Evolutionary conservation across 306 rosid genomes (phyloP).

Genomic region (Rosa rugosa): DNA sequence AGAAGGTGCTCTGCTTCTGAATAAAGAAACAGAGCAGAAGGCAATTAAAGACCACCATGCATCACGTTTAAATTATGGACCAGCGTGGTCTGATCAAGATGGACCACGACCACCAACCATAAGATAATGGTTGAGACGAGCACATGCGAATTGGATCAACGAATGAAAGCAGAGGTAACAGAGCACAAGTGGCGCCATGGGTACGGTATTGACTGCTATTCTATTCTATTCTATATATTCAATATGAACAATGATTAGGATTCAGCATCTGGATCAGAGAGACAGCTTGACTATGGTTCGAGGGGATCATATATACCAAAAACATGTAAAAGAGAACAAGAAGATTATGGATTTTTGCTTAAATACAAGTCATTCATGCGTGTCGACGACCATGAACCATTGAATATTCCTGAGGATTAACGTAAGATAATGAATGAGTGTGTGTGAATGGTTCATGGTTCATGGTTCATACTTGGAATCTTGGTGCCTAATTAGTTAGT

Average conservation of each 20-base stretch:
- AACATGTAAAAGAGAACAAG: not conserved
- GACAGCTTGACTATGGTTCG: not conserved
- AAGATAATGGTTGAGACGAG: not conserved
- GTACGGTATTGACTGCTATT: not conserved
- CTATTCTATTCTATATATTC: not conserved
- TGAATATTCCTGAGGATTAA: not conserved
- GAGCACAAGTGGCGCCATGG: not conserved
- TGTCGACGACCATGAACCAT: not conserved
- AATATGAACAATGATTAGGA: not conserved
- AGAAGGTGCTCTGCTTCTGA: not conserved
- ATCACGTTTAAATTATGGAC: not conserved
- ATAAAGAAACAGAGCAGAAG: not conserved
- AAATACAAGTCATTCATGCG: not conserved
- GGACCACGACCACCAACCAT: not conserved
- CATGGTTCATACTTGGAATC: not conserved
- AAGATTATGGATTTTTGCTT: not conserved
- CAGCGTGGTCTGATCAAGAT: not conserved
- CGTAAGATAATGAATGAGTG: not conserved
- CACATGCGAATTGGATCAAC: conserved; percentile 10
- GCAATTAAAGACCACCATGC: not conserved
- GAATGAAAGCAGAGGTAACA: not conserved
- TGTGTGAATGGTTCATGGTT: not conserved
- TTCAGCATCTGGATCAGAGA: not conserved
- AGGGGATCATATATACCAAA: not conserved
- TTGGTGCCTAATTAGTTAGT: not conserved